These are phyloP conservation scores for Solanum etuberosum DNA, from an alignment of 257 asterid genomes.

Conservation along the genomic window DNA sequence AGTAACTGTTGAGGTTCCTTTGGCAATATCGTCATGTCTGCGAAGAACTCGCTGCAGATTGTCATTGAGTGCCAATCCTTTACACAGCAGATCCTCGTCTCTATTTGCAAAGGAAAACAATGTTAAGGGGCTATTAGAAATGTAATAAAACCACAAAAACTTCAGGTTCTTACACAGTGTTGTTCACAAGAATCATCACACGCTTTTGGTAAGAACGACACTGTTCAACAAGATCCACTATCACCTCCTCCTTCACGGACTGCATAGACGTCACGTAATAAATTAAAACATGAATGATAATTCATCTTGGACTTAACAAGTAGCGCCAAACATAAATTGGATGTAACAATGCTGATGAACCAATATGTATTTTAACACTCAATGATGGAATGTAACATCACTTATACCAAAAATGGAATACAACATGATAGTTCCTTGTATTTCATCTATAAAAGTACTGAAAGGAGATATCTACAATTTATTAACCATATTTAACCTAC, in stretches of 20 bases:
- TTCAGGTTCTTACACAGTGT: slow-evolving; percentile 49
- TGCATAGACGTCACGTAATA: slow-evolving; percentile 4
- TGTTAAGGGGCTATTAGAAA: not conserved
- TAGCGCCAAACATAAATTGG: not conserved
- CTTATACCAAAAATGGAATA: not conserved
- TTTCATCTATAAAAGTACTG: not conserved
- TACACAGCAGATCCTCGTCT: slow-evolving; percentile 73
- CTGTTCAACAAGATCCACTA: slow-evolving; percentile 90
- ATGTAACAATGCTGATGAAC: not conserved
- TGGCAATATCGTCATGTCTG: slow-evolving; percentile 60
- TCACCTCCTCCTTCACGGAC: slow-evolving; percentile 84
- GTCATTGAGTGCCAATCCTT: slow-evolving; percentile 79
- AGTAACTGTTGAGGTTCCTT: slow-evolving; percentile 35
- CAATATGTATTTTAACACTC: not conserved
- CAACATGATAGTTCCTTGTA: not conserved
- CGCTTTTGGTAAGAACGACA: slow-evolving; percentile 84
- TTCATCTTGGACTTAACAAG: not conserved
- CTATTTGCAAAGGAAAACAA: slow-evolving; percentile 17
- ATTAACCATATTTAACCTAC: not conserved
- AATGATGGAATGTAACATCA: not conserved
- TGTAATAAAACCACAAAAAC: not conserved
- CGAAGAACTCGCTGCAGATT: slow-evolving; percentile 67
- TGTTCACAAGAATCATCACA: slow-evolving; percentile 84
- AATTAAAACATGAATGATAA: not conserved
- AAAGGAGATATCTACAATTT: not conserved